Evolutionary conservation across 1,139 yeast species (phyloP).

Genomic region (Candida frijolesensis): DNA sequence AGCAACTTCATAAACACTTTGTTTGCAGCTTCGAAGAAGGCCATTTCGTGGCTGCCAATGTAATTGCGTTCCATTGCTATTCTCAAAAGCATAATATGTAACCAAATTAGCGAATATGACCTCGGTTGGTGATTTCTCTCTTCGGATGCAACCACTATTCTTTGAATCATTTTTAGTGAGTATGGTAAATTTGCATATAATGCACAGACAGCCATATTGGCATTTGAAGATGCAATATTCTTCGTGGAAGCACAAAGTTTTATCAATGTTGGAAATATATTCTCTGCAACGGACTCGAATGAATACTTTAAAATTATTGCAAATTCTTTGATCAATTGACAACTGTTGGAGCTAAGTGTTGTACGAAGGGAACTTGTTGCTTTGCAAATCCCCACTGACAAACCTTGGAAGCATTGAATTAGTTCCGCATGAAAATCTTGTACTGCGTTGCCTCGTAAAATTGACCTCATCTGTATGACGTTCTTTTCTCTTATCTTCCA

Average conservation of each 20-base stretch:
- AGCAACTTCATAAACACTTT: conserved; percentile 62
- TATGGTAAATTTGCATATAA: conserved; percentile 59
- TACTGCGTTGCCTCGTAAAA: conserved; percentile 58
- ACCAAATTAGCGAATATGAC: conserved; percentile 68
- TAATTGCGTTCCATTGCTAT: conserved; percentile 25
- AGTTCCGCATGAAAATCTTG: conserved; percentile 45
- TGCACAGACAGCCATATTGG: conserved; percentile 66
- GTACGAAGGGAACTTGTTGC: conserved; percentile 79
- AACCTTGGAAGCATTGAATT: conserved; percentile 39
- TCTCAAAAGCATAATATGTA: conserved; percentile 60
- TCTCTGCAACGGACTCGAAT: conserved; percentile 67
- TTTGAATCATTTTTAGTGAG: conserved; percentile 53
- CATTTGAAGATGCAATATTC: conserved; percentile 74
- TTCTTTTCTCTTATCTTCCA: conserved; percentile 77
- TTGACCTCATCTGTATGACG: conserved; percentile 56
- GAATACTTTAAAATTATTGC: conserved; percentile 49
- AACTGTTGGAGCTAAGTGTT: conserved; percentile 73
- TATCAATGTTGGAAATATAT: conserved; percentile 56
- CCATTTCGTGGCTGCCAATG: conserved; percentile 41
- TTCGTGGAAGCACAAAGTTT: conserved; percentile 76
- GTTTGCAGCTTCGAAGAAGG: conserved; percentile 49
- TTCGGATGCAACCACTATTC: conserved; percentile 52
- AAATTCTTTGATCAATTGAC: conserved; percentile 77
- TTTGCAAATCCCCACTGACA: conserved; percentile 68
- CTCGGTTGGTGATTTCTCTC: conserved; percentile 78